Evolutionary conservation across 78 protist genomes (phyloP).

Genomic region (Parvularia atlantis): DNA sequence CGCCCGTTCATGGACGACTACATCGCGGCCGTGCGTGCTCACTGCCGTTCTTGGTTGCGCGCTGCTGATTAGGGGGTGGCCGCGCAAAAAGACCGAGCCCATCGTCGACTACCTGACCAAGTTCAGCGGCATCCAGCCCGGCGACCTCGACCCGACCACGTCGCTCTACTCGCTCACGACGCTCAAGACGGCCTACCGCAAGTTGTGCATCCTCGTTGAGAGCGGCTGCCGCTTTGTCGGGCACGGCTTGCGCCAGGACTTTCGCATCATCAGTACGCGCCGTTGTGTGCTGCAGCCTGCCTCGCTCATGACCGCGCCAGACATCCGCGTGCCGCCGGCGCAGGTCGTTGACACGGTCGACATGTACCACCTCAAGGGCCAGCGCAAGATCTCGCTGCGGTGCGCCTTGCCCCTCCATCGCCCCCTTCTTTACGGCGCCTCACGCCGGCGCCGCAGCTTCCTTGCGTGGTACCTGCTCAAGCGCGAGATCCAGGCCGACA

Average conservation of each 20-base stretch:
- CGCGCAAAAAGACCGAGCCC: conserved; percentile 30
- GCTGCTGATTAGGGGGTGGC: not conserved
- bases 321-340: conserved; percentile 57
- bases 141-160: conserved; percentile 65
- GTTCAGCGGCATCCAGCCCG: conserved; percentile 73
- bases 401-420: too few species aligned
- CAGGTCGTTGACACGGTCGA: conserved; percentile 84
- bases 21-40: conserved; percentile 10
- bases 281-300: not conserved
- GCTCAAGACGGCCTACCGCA: conserved; percentile 58
- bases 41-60: not conserved
- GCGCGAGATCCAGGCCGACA: conserved; percentile 62
- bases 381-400: conserved; percentile 63
- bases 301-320: not conserved
- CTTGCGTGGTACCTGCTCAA: conserved; percentile 50
- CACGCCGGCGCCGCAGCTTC: too few species aligned
- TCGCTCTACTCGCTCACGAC: conserved; percentile 46
- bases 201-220: conserved; percentile 61
- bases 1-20: conserved; percentile 74
- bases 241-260: conserved; percentile 74
- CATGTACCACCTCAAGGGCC: conserved; percentile 50
- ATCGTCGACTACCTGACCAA: conserved; percentile 76
- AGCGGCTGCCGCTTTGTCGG: conserved; percentile 66
- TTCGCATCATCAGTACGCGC: conserved; percentile 53
- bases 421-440: too few species aligned